Conservation (phyloP, 1,284 basidiomycete species). For the Fomitopsis palustris region DNA sequence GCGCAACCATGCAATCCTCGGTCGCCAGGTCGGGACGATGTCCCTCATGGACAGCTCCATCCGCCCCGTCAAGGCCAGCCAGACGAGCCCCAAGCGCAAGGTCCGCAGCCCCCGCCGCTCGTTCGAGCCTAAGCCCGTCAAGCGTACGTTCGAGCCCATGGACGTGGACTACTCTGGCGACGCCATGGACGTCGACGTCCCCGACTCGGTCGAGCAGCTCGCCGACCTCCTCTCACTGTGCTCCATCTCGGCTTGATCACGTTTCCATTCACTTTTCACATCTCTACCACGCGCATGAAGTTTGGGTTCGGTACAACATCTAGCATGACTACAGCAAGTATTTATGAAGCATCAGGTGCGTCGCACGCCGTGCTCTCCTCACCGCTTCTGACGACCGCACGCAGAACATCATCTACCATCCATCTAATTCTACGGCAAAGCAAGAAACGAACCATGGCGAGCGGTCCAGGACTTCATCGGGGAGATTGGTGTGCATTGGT, state of each 20-base stretch:
- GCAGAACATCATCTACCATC: background rate
- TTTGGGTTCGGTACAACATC: background rate
- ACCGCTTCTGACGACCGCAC: background rate
- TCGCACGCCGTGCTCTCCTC: background rate
- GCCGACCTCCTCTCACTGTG: background rate
- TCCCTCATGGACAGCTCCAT: background rate
- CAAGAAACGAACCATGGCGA: background rate
- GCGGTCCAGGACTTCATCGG: background rate
- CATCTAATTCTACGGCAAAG: background rate
- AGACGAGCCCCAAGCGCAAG: background rate
- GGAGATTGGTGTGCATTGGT: background rate
- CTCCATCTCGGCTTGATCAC: background rate
- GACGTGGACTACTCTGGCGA: background rate
- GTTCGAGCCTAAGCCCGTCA: background rate
- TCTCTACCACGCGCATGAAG: background rate
- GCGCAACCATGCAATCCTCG: background rate
- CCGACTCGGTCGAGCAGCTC: background rate
- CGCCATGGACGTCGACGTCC: background rate
- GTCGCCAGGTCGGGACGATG: background rate
- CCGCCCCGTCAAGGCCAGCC: background rate
- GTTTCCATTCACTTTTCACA: background rate
- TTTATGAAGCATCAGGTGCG: background rate
- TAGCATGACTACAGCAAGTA: too few species aligned
- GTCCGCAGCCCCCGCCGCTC: background rate
- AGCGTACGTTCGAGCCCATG: background rate